Percentiles rank a stretch among this genome's conserved stretches.
These are phyloP conservation scores for Ophiostoma ulmi DNA, from an alignment of 2,329 filamentous ascomycete species.

Conservation along the genomic window DNA sequence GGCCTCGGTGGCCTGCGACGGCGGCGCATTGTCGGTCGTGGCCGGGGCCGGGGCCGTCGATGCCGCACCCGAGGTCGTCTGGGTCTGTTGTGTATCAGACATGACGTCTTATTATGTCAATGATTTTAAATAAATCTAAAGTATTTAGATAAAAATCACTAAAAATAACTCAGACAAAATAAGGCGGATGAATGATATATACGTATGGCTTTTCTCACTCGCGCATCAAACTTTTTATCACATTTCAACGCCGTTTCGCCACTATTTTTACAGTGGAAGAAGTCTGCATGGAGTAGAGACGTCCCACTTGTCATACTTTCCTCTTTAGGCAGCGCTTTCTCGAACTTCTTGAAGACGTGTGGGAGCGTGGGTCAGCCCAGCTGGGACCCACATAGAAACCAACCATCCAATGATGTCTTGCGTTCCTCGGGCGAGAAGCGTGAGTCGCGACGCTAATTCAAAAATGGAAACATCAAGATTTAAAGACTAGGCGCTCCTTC, in stretches of 20 bases:
- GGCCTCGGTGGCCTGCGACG: conserved; percentile 64
- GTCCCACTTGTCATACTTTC: neutral
- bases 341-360: neutral
- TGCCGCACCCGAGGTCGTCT: neutral
- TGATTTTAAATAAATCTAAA: neutral
- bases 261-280: conserved; percentile 4
- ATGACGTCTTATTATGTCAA: neutral
- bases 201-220: neutral
- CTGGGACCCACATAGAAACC: neutral
- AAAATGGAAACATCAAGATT: neutral
- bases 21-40: conserved; percentile 41
- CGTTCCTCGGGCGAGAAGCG: conserved; percentile 7
- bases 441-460: conserved; percentile 5
- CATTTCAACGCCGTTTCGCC: neutral
- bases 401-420: neutral
- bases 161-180: neutral
- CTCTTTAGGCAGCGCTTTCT: neutral
- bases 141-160: neutral
- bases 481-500: conserved; percentile 1
- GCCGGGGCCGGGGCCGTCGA: neutral
- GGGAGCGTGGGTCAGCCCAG: neutral
- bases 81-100: neutral
- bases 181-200: neutral
- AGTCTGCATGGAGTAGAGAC: neutral
- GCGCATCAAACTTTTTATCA: neutral